These are phyloP conservation scores for Cercospora beticola DNA, from an alignment of 2,329 filamentous ascomycete genomes.

Conservation along the genomic window DNA sequence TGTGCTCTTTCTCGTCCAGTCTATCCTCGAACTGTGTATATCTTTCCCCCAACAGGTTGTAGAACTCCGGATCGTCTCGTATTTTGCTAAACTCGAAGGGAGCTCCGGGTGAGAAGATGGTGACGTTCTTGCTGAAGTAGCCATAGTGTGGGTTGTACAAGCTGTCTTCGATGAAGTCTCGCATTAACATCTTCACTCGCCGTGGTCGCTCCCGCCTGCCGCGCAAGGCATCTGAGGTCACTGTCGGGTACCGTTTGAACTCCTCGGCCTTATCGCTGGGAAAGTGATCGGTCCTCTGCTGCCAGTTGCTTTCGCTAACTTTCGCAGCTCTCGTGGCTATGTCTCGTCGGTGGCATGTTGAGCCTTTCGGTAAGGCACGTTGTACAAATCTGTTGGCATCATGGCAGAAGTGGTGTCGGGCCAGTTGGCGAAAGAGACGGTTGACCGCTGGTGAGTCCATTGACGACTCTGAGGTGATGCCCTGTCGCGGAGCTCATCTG, in stretches of 20 bases:
- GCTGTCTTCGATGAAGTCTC: constrained; percentile 90
- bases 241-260: constrained; percentile 76
- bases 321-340: constrained; percentile 35
- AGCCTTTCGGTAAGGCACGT: constrained; percentile 20
- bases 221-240: constrained; percentile 78
- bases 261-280: constrained; percentile 76
- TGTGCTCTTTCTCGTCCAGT: constrained; percentile 69
- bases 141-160: constrained; percentile 44
- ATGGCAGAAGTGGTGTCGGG: constrained; percentile 62
- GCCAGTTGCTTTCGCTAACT: constrained; percentile 72
- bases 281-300: constrained; percentile 75
- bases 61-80: constrained; percentile 82
- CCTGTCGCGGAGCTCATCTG: neutral
- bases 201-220: constrained; percentile 71
- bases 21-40: constrained; percentile 89
- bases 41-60: constrained; percentile 69
- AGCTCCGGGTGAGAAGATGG: constrained; percentile 80
- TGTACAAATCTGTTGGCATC: constrained; percentile 43
- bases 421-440: constrained; percentile 81
- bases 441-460: constrained; percentile 83
- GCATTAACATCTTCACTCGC: constrained; percentile 92
- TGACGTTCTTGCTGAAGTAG: constrained; percentile 40
- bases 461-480: neutral
- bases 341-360: constrained; percentile 22
- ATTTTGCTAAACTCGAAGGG: constrained; percentile 85